Evolutionary conservation across 805 yeast species (phyloP).

Genomic region (Komagataella pastoris): DNA sequence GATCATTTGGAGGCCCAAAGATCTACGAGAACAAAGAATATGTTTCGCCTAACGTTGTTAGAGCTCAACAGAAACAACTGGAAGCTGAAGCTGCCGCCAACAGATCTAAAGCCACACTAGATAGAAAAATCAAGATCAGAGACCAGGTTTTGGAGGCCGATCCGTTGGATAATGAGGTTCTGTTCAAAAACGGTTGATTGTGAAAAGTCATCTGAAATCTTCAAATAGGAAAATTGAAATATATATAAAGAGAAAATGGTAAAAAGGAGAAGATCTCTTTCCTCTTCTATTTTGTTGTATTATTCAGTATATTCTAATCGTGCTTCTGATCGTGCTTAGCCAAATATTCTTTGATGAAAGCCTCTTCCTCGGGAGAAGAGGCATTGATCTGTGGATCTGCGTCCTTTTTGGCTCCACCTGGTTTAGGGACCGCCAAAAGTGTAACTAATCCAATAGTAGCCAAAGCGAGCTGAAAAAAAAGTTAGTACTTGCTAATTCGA

Average conservation of each 20-base stretch:
- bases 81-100: constrained; percentile 68
- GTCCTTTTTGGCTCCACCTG: constrained; percentile 52
- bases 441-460: constrained; percentile 67
- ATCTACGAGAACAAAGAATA: constrained; percentile 94
- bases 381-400: constrained; percentile 62
- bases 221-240: background rate
- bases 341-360: constrained; percentile 66
- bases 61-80: constrained; percentile 76
- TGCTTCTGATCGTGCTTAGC: constrained; percentile 24
- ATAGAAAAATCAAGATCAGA: constrained; percentile 64
- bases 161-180: constrained; percentile 67
- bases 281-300: background rate
- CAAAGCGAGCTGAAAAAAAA: constrained; percentile 41
- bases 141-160: constrained; percentile 64
- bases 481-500: background rate
- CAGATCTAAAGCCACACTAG: constrained; percentile 69
- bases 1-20: constrained; percentile 96
- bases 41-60: constrained; percentile 88
- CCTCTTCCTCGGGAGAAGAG: constrained; percentile 76
- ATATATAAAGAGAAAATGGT: background rate
- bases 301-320: constrained; percentile 1
- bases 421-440: constrained; percentile 55
- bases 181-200: constrained; percentile 34
- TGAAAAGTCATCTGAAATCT: background rate
- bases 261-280: background rate